phyloP scores from a whole-genome alignment of 768 basidiomycete genomes.

The Kwoniella dendrophila region DNA sequence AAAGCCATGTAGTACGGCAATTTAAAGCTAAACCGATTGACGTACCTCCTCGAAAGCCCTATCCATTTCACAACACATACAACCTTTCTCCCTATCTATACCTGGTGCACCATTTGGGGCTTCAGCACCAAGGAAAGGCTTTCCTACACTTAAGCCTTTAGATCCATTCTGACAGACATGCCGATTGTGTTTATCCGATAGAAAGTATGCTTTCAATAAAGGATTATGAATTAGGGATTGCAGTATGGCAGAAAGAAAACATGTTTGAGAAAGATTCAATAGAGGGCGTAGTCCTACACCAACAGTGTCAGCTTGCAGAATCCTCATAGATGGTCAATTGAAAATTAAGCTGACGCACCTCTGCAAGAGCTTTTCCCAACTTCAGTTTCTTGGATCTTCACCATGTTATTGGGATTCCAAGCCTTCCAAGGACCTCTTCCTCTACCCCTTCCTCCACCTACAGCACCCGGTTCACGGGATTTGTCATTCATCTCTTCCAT shows the following conservation, averaged over 20 bases:
- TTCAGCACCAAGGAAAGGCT: conserved; percentile 59
- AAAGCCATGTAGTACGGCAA: not conserved
- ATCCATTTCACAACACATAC: conserved; percentile 94
- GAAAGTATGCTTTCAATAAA: conserved; percentile 80
- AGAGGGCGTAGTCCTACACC: conserved; percentile 74
- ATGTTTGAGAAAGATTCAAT: conserved; percentile 87
- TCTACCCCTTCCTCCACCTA: conserved; percentile 57
- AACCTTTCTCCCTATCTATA: conserved; percentile 56
- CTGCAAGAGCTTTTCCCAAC: conserved; percentile 69
- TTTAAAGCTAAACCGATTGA: conserved; percentile 9
- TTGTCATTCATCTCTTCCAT: conserved; percentile 40
- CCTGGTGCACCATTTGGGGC: conserved; percentile 49
- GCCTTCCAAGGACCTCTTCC: conserved; percentile 61
- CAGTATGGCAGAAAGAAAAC: conserved; percentile 88
- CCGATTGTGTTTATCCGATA: conserved; percentile 84
- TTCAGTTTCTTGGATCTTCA: conserved; percentile 57
- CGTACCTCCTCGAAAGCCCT: conserved; percentile 58
- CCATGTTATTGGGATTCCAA: conserved; percentile 59
- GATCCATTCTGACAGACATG: conserved; percentile 44
- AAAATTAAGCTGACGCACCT: conserved; percentile 59
- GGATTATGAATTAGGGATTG: conserved; percentile 90
- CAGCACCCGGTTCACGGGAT: conserved; percentile 23
- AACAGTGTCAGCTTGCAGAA: not conserved
- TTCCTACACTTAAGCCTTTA: conserved; percentile 30
- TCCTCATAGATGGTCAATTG: not conserved